Conservation (phyloP, 371 early-diverging fungal species). For the Sporodiniella umbellata region DNA sequence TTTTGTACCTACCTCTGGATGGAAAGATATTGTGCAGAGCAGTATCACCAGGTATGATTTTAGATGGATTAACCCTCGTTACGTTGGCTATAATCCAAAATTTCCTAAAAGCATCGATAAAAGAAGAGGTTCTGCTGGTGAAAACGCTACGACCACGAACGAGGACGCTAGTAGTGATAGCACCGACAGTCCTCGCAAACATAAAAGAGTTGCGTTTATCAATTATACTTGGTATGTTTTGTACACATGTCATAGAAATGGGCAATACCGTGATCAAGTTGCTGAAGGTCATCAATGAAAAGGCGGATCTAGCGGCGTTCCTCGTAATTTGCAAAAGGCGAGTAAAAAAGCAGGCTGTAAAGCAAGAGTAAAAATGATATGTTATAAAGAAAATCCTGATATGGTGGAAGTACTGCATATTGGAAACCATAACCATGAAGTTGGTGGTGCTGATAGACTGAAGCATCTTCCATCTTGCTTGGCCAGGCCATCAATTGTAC, state of each 20-base stretch:
- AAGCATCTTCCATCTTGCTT: background rate
- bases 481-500: background rate
- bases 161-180: background rate
- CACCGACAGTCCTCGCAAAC: background rate
- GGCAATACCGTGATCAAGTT: background rate
- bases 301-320: background rate
- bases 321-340: constrained; percentile 1
- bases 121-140: background rate
- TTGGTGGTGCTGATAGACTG: constrained; percentile 1
- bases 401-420: background rate
- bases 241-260: background rate
- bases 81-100: background rate
- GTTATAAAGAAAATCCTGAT: background rate
- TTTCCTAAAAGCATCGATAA: background rate
- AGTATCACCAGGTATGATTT: background rate
- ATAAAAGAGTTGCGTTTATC: background rate
- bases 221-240: background rate
- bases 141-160: too few relatives aligned
- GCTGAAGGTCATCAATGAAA: background rate
- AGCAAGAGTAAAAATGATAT: constrained; percentile 3
- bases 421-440: background rate
- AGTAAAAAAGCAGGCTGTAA: constrained; percentile 1
- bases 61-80: background rate
- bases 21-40: background rate
- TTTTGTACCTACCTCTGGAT: constrained; percentile 2